Conservation (phyloP, 108 stramenopile genomes). For the Fragilaria radians region DNA sequence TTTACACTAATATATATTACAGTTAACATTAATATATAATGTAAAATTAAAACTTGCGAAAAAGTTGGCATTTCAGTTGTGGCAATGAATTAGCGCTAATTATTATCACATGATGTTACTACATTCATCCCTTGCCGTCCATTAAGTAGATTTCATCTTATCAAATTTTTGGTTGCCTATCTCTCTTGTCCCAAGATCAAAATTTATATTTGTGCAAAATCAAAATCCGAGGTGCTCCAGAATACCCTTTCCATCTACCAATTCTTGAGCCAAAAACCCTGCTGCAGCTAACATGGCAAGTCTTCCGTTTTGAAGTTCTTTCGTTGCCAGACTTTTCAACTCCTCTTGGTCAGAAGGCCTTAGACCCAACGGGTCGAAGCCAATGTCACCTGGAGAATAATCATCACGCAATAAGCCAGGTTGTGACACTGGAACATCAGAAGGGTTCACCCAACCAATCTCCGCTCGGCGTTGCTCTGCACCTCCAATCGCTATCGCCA, state of each 20-base stretch:
- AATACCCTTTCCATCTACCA: conserved; percentile 60
- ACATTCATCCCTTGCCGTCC: too few species aligned
- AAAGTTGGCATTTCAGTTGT: too few species aligned
- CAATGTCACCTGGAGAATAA: conserved; percentile 76
- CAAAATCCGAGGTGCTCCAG: conserved; percentile 38
- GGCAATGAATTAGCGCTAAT: too few species aligned
- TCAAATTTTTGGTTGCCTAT: too few species aligned
- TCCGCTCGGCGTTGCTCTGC: conserved; percentile 14
- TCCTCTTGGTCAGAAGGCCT: conserved; percentile 52
- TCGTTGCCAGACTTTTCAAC: conserved; percentile 55
- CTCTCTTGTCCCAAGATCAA: too few species aligned
- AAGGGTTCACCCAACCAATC: conserved; percentile 12
- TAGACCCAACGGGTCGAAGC: conserved; percentile 79
- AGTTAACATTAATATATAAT: too few species aligned
- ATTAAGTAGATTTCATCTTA: too few species aligned
- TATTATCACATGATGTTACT: too few species aligned
- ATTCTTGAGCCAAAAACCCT: conserved; percentile 72
- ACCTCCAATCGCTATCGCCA: conserved; percentile 9
- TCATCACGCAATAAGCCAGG: conserved; percentile 47
- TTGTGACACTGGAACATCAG: conserved; percentile 28
- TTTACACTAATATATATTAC: too few species aligned
- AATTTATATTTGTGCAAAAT: too few species aligned
- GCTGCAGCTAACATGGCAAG: conserved; percentile 75
- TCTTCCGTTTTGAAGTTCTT: conserved; percentile 87
- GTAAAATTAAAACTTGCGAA: too few species aligned